Base-by-base conservation (phyloP, 75 land plant genomes). In the Adiantum capillusveneris region DNA sequence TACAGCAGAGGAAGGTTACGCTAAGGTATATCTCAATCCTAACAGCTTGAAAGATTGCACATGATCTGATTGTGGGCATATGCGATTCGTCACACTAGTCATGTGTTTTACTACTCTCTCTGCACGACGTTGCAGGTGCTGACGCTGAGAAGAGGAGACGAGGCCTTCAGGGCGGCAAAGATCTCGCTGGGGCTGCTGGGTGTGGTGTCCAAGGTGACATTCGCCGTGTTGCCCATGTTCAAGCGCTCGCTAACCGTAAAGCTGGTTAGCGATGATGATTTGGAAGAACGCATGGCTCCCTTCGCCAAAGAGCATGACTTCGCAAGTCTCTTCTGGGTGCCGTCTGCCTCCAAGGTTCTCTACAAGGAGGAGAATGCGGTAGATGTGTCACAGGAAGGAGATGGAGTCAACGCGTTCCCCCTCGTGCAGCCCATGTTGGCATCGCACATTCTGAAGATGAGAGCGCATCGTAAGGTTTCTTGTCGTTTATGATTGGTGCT, bases 101-200 rank as follows among this genome's bases (percentile, higher is more conserved):
- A n/a, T n/a, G n/a, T n/a, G n/a, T n/a, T n/a, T n/a, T n/a, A n/a
- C n/a, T n/a, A n/a, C n/a, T n/a, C n/a, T n/a, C n/a, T n/a, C n/a
- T n/a, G n/a, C n/a, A n/a, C n/a, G n/a, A n/a, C n/a, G n/a, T n/a
- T 46, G 22, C 50, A n/a, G 50, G 14, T 21, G 2, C 25, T 26
- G 28, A 22, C 55, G 16, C 24, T 26, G 55, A 2, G 14, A 2
- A 11, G 28, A 13, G 55, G 24, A 18, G 28, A 22, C 14, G 55
- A 18, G 25, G 29, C 5, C 55, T 44, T 72, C 31, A 53, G 64
- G 3, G 70, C 76, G 12, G 71, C 53, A 2, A 67, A 52, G 46
- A 26, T 73, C 3, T 73, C 76, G 11, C 60, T 73, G 0, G 76
- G 76, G 29, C 44, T 67, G 0, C 42, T 74, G 25, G 76, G 74